phyloP scores from a whole-genome alignment of 345 rosid species.

The Pistacia integerrima region DNA sequence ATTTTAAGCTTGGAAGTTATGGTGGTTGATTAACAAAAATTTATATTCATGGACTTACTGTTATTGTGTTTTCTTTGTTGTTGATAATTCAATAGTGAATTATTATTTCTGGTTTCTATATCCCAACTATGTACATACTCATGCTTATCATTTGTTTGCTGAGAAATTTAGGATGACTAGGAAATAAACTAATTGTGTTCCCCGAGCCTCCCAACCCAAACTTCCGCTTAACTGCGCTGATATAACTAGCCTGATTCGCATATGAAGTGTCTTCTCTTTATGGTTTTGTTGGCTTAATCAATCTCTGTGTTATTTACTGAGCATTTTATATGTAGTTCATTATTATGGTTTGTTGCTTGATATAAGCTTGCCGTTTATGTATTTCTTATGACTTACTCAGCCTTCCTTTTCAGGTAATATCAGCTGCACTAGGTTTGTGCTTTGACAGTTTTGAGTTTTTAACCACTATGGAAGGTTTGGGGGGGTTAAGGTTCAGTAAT shows the following conservation, averaged over 20 bases:
- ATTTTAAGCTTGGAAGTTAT: not conserved
- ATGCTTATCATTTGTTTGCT: not conserved
- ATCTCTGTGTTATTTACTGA: not conserved
- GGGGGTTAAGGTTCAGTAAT: slow-evolving; percentile 53
- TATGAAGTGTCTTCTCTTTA: too few relatives aligned
- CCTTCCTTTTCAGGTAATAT: not conserved
- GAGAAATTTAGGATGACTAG: too few relatives aligned
- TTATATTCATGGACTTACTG: not conserved
- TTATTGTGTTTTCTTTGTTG: not conserved
- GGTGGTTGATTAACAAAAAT: not conserved
- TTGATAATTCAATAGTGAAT: not conserved
- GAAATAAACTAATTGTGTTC: too few relatives aligned
- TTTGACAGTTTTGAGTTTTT: not conserved
- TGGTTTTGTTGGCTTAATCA: not conserved
- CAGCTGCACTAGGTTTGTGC: slow-evolving; percentile 15
- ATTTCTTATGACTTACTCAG: not conserved
- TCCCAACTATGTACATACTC: not conserved
- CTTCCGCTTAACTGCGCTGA: too few relatives aligned
- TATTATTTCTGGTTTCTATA: not conserved
- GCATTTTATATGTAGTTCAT: not conserved
- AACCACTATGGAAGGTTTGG: slow-evolving; percentile 55
- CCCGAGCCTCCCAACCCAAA: too few relatives aligned
- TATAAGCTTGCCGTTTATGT: not conserved
- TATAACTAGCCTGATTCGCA: too few relatives aligned
- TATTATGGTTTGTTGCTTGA: not conserved